phyloP scores from a whole-genome alignment of 2,329 filamentous ascomycete genomes.

The Penicillium polonicum region DNA sequence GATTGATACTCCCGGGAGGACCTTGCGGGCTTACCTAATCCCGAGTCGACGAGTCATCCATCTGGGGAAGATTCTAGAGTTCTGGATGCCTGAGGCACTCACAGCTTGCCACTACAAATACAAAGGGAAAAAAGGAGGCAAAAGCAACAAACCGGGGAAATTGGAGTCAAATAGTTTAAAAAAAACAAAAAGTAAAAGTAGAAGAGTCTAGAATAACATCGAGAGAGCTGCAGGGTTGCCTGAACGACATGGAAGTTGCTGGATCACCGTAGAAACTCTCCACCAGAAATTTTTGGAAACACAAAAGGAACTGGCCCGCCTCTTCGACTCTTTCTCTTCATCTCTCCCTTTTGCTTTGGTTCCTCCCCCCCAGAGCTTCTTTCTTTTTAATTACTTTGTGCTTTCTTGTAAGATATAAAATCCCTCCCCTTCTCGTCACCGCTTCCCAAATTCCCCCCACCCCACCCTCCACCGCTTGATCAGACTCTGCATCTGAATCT shows the following conservation, averaged over 20 bases:
- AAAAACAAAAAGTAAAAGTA: not conserved
- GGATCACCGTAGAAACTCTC: conserved; percentile 41
- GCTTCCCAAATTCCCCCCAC: conserved; percentile 11
- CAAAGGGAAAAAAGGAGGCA: not conserved
- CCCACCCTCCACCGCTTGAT: conserved; percentile 6
- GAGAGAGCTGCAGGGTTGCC: conserved; percentile 17
- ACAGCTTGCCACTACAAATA: not conserved
- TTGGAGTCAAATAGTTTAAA: not conserved
- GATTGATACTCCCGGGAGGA: not conserved
- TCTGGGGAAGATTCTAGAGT: conserved; percentile 9
- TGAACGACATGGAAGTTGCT: conserved; percentile 38
- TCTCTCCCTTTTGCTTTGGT: conserved; percentile 22
- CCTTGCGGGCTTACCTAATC: not conserved
- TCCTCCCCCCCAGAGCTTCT: conserved; percentile 23
- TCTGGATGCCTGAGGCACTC: not conserved
- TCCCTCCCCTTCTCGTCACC: conserved; percentile 13
- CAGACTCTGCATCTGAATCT: conserved; percentile 12
- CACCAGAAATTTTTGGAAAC: conserved; percentile 33
- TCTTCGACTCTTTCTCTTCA: conserved; percentile 15
- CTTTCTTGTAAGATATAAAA: conserved; percentile 15
- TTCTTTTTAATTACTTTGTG: conserved; percentile 14
- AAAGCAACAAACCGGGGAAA: not conserved
- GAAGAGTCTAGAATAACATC: conserved; percentile 22
- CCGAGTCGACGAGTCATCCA: conserved; percentile 1
- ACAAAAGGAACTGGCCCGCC: conserved; percentile 29